phyloP scores from a whole-genome alignment of 225 moss, liverwort and hornwort genomes.

The Physcomitrium patens region DNA sequence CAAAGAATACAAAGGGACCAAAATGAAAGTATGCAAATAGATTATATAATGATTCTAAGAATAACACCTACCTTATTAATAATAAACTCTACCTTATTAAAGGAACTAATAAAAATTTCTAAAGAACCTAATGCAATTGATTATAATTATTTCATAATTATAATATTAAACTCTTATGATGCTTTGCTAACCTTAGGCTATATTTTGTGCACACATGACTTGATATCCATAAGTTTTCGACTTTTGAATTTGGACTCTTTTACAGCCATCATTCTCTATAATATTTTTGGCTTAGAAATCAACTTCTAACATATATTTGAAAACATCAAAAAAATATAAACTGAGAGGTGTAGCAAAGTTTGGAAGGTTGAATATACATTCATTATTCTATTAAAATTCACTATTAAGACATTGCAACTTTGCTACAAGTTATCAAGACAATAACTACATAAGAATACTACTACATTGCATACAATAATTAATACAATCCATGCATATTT shows the following conservation, averaged over 20 bases:
- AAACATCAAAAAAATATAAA: not conserved
- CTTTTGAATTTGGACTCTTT: conserved; percentile 37
- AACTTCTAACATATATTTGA: not conserved
- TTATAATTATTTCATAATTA: not conserved
- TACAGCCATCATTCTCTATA: conserved; percentile 35
- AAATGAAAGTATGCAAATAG: too few species aligned
- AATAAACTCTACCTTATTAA: too few species aligned
- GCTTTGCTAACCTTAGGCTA: conserved; percentile 37
- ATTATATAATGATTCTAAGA: too few species aligned
- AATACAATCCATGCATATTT: not conserved
- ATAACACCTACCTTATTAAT: too few species aligned
- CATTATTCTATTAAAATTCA: not conserved
- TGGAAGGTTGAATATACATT: not conserved
- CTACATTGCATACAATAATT: not conserved
- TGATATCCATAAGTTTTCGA: conserved; percentile 40
- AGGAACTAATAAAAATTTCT: not conserved
- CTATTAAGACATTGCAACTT: not conserved
- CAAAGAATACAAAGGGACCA: too few species aligned
- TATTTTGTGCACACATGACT: conserved; percentile 37
- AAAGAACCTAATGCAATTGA: not conserved
- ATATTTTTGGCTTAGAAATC: conserved; percentile 4
- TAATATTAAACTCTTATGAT: not conserved
- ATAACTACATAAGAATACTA: not conserved
- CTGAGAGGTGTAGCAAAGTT: not conserved
- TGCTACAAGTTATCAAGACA: not conserved